phyloP scores from a whole-genome alignment of 169 alveolate species.

The Condylostoma magnum region DNA sequence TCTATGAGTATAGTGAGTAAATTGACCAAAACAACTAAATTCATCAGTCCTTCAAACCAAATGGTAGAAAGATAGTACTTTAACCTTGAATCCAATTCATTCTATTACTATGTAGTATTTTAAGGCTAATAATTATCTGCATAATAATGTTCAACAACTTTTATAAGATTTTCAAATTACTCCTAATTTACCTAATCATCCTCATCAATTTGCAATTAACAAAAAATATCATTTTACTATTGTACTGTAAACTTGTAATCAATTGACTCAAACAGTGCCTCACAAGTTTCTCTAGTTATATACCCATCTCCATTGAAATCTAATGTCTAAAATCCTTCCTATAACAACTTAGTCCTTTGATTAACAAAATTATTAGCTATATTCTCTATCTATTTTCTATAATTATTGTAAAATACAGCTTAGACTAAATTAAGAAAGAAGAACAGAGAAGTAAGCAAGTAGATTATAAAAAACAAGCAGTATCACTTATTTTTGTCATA shows the following conservation, averaged over 20 bases:
- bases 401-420: constrained; percentile 44
- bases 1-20: neutral
- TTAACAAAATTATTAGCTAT: constrained; percentile 6
- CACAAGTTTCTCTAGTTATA: neutral
- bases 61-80: neutral
- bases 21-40: neutral
- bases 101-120: neutral
- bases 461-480: constrained; percentile 32
- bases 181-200: neutral
- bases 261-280: neutral
- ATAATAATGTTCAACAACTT: neutral
- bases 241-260: neutral
- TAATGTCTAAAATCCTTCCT: constrained; percentile 23
- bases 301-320: constrained; percentile 37
- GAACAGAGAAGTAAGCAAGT: constrained; percentile 39
- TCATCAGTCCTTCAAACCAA: neutral
- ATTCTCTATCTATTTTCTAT: constrained; percentile 34
- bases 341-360: constrained; percentile 12
- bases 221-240: neutral
- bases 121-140: neutral
- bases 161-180: neutral
- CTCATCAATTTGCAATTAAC: too few species aligned
- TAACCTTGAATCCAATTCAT: neutral
- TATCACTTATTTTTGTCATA: constrained; percentile 24
- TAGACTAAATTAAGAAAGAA: constrained; percentile 38